Base-by-base conservation (phyloP, 2,329 filamentous ascomycete species). In the Claviceps purpurea region DNA sequence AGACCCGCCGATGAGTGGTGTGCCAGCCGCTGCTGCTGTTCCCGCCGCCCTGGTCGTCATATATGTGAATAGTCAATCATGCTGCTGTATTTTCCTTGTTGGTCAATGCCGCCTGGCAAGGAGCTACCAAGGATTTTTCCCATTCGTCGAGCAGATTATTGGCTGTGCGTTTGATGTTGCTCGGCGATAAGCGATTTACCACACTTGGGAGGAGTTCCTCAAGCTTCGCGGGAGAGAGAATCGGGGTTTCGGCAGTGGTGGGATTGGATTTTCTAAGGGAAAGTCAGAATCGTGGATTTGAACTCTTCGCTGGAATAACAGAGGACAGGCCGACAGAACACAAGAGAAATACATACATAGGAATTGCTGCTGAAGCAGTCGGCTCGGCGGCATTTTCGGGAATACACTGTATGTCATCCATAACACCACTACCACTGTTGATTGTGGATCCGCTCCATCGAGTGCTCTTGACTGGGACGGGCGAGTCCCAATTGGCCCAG, bases 121-220 rank as follows among this genome's bases (percentile, higher is more conserved):
- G 65, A 8, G 65, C 57, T 5, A 60, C 58, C 44, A 70, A 58
- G 4, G 68, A 70, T 66, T 82, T 87, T 70, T 97, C 91, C 87
- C 89, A 95, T 64, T 95, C 89, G 57, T 83, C 85, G 81, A 96
- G 89, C 53, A 95, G 74, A 56, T 85, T 86, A 39, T 83, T 86
- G n/a, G 90, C 87, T 1, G 87, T 91, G 40, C 82, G 79, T 64
- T 89, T 87, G 59, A 96, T 71, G 60, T 88, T 89, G 58, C 81
- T 82, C 0, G 89, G 86, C 8, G 81, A 78, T 43, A 89, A 70
- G 57, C 84, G 82, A 63, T 82, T 83, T 52, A 94, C 76, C 47
- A 84, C 78, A 48, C 83, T 82, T 70, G 87, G 88, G 30, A 85
- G 64, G 53, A 81, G 64, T 61, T 82, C 71, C 65, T 77, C 74